These are phyloP conservation scores for Jaltomata sinuosa DNA, from an alignment of 257 asterid species.

Conservation along the genomic window DNA sequence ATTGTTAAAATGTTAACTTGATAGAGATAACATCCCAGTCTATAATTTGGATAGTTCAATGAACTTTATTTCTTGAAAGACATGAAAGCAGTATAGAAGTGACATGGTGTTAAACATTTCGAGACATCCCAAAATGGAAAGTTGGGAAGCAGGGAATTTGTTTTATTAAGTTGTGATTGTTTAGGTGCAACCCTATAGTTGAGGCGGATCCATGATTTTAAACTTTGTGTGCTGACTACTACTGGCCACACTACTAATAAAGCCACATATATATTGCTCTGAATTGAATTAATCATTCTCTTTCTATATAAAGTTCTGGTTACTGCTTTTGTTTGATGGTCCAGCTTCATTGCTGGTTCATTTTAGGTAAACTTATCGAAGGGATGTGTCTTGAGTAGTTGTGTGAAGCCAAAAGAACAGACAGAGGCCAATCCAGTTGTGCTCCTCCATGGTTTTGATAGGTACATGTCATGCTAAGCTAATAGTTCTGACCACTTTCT, in stretches of 20 bases:
- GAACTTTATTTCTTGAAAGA: not conserved
- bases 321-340: not conserved
- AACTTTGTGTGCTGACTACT: not conserved
- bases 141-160: not conserved
- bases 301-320: not conserved
- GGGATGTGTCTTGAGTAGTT: constrained; percentile 67
- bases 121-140: not conserved
- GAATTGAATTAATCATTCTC: not conserved
- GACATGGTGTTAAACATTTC: not conserved
- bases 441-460: constrained; percentile 83
- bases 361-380: not conserved
- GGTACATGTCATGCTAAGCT: constrained; percentile 17
- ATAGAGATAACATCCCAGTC: not conserved
- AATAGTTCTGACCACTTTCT: not conserved
- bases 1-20: not conserved
- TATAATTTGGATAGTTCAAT: not conserved
- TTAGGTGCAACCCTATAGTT: not conserved
- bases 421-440: constrained; percentile 54
- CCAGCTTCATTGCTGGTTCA: constrained; percentile 1
- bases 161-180: not conserved
- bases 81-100: not conserved
- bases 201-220: not conserved
- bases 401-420: constrained; percentile 44
- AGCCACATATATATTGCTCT: not conserved
- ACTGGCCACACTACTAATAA: not conserved